Percentiles rank a stretch among this genome's conserved stretches.
phyloP scores from a whole-genome alignment of 202 grass and related monocot species.

The Thinopyrum obtusiflorum region DNA sequence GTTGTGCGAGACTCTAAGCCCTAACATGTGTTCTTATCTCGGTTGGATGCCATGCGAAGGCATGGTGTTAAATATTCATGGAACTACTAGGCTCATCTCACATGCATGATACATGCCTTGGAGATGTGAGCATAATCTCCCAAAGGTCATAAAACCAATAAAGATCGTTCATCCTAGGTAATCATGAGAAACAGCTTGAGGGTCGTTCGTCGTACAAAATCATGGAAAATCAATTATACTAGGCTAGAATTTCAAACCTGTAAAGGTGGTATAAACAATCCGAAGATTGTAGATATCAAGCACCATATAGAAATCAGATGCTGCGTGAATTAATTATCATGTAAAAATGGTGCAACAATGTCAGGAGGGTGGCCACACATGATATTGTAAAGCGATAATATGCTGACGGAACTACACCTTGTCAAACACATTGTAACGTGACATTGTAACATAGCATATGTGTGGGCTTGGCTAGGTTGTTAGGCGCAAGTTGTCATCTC shows the following conservation, averaged over 20 bases:
- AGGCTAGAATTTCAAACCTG: background rate
- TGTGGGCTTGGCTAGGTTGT: too few relatives aligned
- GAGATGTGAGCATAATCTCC: too few relatives aligned
- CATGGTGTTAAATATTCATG: background rate
- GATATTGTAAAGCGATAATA: background rate
- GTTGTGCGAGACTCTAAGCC: background rate
- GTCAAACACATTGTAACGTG: too few relatives aligned
- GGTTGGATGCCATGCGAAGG: background rate
- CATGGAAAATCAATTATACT: background rate
- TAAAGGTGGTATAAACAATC: background rate
- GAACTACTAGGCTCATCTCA: background rate
- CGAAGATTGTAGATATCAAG: background rate
- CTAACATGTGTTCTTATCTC: background rate
- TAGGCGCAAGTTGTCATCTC: too few relatives aligned
- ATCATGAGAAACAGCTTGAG: too few relatives aligned
- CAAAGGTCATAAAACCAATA: too few relatives aligned
- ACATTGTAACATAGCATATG: too few relatives aligned
- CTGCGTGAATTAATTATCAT: background rate
- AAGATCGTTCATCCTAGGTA: too few relatives aligned
- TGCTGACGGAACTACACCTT: background rate
- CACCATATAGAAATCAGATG: background rate
- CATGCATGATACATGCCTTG: background rate
- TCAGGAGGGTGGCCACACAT: background rate
- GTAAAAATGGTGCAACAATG: background rate
- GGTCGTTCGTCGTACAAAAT: too few relatives aligned